phyloP scores from a whole-genome alignment of 2,329 filamentous ascomycete genomes.

The Paraphaeosphaeria minitans region DNA sequence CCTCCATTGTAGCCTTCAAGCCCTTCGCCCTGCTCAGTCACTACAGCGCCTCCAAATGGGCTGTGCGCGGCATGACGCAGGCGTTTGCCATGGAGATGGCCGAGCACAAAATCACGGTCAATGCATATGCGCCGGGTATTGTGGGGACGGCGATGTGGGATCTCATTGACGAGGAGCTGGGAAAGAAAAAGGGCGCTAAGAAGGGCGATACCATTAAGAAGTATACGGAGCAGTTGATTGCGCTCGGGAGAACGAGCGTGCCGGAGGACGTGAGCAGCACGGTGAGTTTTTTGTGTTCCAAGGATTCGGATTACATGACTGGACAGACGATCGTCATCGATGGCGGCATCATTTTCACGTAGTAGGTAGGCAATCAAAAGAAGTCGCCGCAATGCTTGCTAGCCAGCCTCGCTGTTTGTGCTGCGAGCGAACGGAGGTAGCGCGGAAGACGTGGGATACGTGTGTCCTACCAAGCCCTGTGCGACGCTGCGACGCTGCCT shows the following conservation, averaged over 20 bases:
- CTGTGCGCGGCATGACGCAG: slow-evolving; percentile 69
- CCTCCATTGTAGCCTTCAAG: slow-evolving; percentile 63
- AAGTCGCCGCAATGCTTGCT: background rate
- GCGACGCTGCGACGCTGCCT: background rate
- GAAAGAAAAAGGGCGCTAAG: slow-evolving; percentile 55
- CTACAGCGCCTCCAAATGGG: slow-evolving; percentile 70
- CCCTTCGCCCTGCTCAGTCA: slow-evolving; percentile 64
- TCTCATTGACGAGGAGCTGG: slow-evolving; percentile 65
- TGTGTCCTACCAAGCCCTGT: background rate
- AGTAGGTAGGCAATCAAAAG: slow-evolving; percentile 30
- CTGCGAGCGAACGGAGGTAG: background rate
- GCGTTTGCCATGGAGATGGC: slow-evolving; percentile 71
- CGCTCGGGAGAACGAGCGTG: slow-evolving; percentile 62
- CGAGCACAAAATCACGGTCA: slow-evolving; percentile 67
- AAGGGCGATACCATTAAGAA: slow-evolving; percentile 63
- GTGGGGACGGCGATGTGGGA: slow-evolving; percentile 73
- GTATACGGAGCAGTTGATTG: slow-evolving; percentile 59
- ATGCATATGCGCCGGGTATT: slow-evolving; percentile 70
- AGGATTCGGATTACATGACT: slow-evolving; percentile 67
- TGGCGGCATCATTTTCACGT: slow-evolving; percentile 61
- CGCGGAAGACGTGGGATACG: background rate
- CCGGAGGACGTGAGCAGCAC: slow-evolving; percentile 67
- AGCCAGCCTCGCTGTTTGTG: background rate
- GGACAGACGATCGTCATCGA: slow-evolving; percentile 69
- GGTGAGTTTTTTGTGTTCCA: slow-evolving; percentile 65